A percentile compares a stretch with the other conserved stretches of the same genome.
Evolutionary conservation across 139 green algal species (phyloP).

Genomic region (Chlorella sorokiniana): DNA sequence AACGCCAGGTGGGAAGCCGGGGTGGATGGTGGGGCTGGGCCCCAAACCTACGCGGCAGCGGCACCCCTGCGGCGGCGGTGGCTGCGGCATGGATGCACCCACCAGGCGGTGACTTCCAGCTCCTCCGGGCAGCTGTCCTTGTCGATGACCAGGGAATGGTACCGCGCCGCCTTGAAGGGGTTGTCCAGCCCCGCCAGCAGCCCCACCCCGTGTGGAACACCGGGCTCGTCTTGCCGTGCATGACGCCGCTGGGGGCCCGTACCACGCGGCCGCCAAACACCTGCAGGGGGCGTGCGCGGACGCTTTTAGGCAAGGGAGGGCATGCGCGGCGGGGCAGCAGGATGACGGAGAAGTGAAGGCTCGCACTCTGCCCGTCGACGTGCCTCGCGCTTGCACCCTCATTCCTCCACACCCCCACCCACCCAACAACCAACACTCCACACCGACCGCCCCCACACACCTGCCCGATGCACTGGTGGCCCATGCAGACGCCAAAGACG

Average conservation of each 20-base stretch:
- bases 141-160: conserved; percentile 96
- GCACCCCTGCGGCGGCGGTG: too few species aligned
- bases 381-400: background rate
- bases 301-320: too few species aligned
- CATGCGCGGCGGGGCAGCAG: too few species aligned
- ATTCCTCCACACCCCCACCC: background rate
- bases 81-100: background rate
- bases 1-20: too few species aligned
- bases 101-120: conserved; percentile 94
- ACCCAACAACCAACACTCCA: background rate
- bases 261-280: conserved; percentile 80
- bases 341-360: background rate
- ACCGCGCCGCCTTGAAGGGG: conserved; percentile 87
- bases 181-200: conserved; percentile 79
- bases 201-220: conserved; percentile 87
- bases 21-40: too few species aligned
- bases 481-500: conserved; percentile 99
- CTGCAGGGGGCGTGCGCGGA: conserved; percentile 34
- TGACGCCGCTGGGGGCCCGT: conserved; percentile 89
- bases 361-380: background rate
- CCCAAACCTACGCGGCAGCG: too few species aligned
- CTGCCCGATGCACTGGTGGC: conserved; percentile 98
- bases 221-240: conserved; percentile 96
- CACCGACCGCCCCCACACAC: conserved; percentile 29
- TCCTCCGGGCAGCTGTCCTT: conserved; percentile 85